Evolutionary conservation across 495 filamentous ascomycete genomes (phyloP).

Genomic region (Podospora pseudopauciseta): DNA sequence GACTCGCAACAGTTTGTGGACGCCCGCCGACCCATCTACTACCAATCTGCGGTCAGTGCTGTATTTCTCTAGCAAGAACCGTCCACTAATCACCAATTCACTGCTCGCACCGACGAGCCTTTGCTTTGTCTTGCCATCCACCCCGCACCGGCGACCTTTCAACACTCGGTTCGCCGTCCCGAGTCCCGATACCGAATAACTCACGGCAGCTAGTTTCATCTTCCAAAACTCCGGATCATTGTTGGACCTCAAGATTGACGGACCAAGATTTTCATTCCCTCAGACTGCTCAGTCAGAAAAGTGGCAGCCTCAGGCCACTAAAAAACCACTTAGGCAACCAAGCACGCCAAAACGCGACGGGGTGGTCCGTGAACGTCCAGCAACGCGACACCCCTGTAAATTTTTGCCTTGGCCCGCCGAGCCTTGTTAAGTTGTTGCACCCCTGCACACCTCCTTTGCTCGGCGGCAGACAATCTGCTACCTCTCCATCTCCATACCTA

Average conservation of each 20-base stretch:
- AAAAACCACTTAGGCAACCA: slow-evolving; percentile 19
- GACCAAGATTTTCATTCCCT: background rate
- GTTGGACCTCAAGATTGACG: background rate
- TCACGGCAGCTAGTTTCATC: background rate
- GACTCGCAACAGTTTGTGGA: too few species aligned
- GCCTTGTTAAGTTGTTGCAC: slow-evolving; percentile 7
- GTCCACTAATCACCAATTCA: background rate
- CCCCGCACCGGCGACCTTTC: background rate
- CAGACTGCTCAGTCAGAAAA: background rate
- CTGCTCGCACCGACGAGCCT: background rate
- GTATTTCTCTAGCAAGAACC: background rate
- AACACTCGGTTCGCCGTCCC: background rate
- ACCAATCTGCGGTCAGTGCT: too few species aligned
- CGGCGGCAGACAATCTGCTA: background rate
- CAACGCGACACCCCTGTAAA: slow-evolving; percentile 20
- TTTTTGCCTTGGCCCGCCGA: slow-evolving; percentile 17
- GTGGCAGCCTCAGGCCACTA: slow-evolving; percentile 13
- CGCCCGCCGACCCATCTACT: too few species aligned
- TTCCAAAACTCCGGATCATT: background rate
- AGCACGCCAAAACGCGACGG: slow-evolving; percentile 17
- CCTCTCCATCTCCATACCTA: slow-evolving; percentile 8
- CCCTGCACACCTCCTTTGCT: background rate
- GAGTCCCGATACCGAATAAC: too few species aligned
- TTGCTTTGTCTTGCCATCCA: background rate
- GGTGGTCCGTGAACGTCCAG: slow-evolving; percentile 18